Base-by-base conservation (phyloP, 208 protist species). In the Acanthamoeba healyi region DNA sequence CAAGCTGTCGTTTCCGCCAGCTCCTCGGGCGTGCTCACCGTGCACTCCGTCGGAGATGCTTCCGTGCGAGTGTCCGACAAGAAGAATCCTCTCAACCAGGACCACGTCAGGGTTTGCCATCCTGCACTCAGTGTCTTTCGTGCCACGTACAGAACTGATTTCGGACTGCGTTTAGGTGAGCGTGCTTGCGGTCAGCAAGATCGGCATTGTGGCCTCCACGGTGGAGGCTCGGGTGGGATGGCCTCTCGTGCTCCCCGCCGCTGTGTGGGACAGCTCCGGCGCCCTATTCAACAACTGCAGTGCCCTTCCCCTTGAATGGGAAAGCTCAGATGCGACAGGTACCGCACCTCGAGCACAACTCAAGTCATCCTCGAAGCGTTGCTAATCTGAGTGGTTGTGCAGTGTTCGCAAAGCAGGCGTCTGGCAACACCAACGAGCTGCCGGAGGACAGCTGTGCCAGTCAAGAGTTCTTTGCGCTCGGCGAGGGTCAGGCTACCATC, bases 241-340 rank as follows among this genome's bases (percentile, higher is more conserved):
- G 56, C 88, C 88, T 38, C 65, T 93, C 19, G 44, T 82, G 14
- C 40, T 93, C 36, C 88, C 88, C 42, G 63, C 46, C n/a, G 88
- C 65, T 6, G 38, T 93, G 88, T 56, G 38, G 88, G 88, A 93
- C 29, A 46, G 56, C 40, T 93, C 88, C 2, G 24, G 42, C 15
- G 19, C 17, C n/a, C 88, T 72, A 32, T 93, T 93, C 36, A 44
- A 93, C 46, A 93, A 93, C 88, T 93, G 88, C 51, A 93, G 88
- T 32, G 88, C 88, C 15, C 42, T 93, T 32, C 88, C 88, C 44
- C n/a, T 93, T 36, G 44, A 93, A 54, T 93, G 88, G 88, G 88
- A 93, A 32, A 93, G 32, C 26, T 81, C 63, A n/a, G 88, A 93
- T 61, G n/a, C 58, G 26, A 46, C 88, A 56, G 88, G 88, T 93